Conservation (phyloP, 352 stramenopile species). For the Globisporangium polare region DNA sequence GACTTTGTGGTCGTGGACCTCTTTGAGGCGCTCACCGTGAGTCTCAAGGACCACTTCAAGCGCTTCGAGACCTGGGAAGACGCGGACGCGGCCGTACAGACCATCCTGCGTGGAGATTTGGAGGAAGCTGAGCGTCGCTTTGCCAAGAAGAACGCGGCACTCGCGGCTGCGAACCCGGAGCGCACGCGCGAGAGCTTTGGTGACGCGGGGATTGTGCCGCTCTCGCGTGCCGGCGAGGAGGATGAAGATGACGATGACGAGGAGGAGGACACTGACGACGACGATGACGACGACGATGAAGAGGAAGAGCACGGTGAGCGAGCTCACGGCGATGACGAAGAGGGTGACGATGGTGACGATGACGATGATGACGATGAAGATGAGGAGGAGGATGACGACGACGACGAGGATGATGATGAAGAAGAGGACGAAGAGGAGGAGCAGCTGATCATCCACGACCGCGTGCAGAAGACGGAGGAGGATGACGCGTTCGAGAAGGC, state of each 20-base stretch:
- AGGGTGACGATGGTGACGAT: conserved; percentile 18
- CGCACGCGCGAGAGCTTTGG: conserved; percentile 9
- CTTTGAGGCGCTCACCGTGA: conserved; percentile 56
- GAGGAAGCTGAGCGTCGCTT: conserved; percentile 60
- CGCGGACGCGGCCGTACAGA: conserved; percentile 49
- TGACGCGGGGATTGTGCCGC: conserved; percentile 24
- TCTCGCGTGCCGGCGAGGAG: conserved; percentile 31
- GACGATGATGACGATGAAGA: conserved; percentile 66
- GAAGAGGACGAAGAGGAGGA: conserved; percentile 82
- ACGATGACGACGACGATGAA: conserved; percentile 57
- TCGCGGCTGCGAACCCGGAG: conserved; percentile 14
- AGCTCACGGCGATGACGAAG: conserved; percentile 23
- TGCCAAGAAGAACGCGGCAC: conserved; percentile 50
- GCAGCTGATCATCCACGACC: conserved; percentile 86
- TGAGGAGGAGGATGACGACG: conserved; percentile 55
- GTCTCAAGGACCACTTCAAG: conserved; percentile 64
- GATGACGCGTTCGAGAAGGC: conserved; percentile 88
- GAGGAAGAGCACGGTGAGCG: conserved; percentile 27
- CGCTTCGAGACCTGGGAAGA: conserved; percentile 78
- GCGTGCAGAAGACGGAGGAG: conserved; percentile 70
- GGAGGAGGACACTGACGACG: conserved; percentile 51
- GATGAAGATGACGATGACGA: conserved; percentile 54
- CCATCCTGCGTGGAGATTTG: conserved; percentile 58
- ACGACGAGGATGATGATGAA: conserved; percentile 58
- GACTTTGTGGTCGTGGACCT: conserved; percentile 89